Conservation (phyloP, 768 basidiomycete species). For the Tremella fuciformis region DNA sequence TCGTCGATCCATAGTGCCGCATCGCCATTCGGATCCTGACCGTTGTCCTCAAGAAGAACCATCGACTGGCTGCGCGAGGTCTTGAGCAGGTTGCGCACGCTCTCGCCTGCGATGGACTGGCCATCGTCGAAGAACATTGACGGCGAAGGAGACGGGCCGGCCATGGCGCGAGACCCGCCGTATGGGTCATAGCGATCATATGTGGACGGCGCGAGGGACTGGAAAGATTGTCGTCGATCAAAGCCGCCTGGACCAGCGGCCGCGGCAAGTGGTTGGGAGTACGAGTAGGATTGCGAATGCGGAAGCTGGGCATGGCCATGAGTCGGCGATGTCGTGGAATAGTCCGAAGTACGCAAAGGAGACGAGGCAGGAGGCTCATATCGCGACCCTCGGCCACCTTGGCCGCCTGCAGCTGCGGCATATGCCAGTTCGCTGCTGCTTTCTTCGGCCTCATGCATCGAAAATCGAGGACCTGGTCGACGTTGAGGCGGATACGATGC, state of each 20-base stretch:
- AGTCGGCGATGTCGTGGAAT: too few relatives aligned
- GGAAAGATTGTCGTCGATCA: neutral
- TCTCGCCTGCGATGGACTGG: slow-evolving; percentile 39
- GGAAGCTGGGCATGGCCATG: too few relatives aligned
- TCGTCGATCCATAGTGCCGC: slow-evolving; percentile 56
- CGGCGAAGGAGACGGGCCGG: slow-evolving; percentile 30
- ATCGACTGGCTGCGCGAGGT: slow-evolving; percentile 40
- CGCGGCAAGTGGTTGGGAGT: too few relatives aligned
- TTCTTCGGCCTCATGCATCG: neutral
- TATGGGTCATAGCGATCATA: slow-evolving; percentile 37
- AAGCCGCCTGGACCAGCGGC: too few relatives aligned
- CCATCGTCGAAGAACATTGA: slow-evolving; percentile 38
- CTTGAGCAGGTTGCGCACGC: slow-evolving; percentile 21
- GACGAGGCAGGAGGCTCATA: neutral
- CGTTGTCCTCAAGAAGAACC: slow-evolving; percentile 40
- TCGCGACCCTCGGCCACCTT: neutral
- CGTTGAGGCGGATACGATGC: neutral
- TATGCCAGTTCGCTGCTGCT: slow-evolving; percentile 1
- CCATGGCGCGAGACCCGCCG: slow-evolving; percentile 7
- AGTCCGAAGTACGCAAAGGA: too few relatives aligned
- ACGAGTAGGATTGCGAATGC: too few relatives aligned
- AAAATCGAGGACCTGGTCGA: slow-evolving; percentile 3
- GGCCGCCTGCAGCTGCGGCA: slow-evolving; percentile 7
- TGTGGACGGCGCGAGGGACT: slow-evolving; percentile 35
- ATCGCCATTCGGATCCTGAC: slow-evolving; percentile 14